Evolutionary conservation across 2,329 filamentous ascomycete species (phyloP), one percentile per base, ranked within the genome.

Genomic region (Aureobasidium sp.): DNA sequence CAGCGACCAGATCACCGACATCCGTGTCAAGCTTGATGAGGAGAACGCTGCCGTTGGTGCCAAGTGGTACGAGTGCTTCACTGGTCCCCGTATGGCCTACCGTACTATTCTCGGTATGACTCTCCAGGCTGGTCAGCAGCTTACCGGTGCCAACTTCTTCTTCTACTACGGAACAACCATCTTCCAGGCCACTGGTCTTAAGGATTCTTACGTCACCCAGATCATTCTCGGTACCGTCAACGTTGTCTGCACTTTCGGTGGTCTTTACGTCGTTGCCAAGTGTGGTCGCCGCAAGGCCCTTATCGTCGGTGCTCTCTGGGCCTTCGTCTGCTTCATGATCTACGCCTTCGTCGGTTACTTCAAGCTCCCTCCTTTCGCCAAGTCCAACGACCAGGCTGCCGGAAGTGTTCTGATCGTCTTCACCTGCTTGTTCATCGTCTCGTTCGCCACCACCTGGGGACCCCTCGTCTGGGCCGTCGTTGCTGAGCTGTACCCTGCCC

Each of bases 311-410:
- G 78, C 77, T 3, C 66, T 65, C 4, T 73, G 72, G 70, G 70
- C 71, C 63, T 69, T 72, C 64, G 69, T 72, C 65, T 73, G 90
- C 73, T 91, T 91, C 74, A 74, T 88, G 68, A 78, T 89, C 63
- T 81, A 86, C 63, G 66, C 71, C 6, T 69, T 69, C 29, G 69
- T 73, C 21, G 69, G 70, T 44, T 64, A 68, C 52, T 71, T 68
- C 49, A 59, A 64, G n/a, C 65, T 71, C 25, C 63, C 67, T 60
- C 61, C 66, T 4, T 29, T 62, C 13, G 69, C 67, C 44, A 60
- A 65, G 2, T 13, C 63, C 11, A 69, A 58, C 59, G 67, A 67
- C 15, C 66, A 67, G 5, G 64, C 65, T 11, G 66, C 70, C 16
- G 70, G 70, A 37, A 71, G 68, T 60, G 66, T 71, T 34, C 66